A percentile compares a stretch with the other conserved stretches of the same genome.
Evolutionary conservation across 2,329 filamentous ascomycete species (phyloP).

Genomic region (Dendryphion nanum): DNA sequence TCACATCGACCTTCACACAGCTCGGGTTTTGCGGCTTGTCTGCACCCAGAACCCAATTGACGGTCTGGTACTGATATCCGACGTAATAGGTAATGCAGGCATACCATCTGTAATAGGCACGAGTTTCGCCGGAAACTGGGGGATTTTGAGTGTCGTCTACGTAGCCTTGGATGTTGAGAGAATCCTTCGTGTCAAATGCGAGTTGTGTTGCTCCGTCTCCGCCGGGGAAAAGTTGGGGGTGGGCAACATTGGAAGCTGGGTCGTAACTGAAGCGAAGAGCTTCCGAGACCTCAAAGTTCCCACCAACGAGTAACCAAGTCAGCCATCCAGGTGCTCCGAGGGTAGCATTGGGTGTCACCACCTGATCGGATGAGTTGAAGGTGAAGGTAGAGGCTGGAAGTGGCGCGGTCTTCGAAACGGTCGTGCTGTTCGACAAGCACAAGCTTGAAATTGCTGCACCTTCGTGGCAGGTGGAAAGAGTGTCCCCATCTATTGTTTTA

Average conservation of each 20-base stretch:
- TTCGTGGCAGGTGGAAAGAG: conserved; percentile 46
- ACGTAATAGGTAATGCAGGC: conserved; percentile 43
- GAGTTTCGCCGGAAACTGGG: conserved; percentile 13
- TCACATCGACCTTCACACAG: conserved; percentile 45
- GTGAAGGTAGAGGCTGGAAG: conserved; percentile 21
- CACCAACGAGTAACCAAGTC: conserved; percentile 43
- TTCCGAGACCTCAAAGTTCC: conserved; percentile 30
- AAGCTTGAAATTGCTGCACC: conserved; percentile 51
- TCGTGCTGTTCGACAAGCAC: conserved; percentile 33
- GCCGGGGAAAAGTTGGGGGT: conserved; percentile 42
- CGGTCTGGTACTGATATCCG: conserved; percentile 44
- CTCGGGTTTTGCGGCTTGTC: conserved; percentile 45
- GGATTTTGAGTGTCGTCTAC: conserved; percentile 41
- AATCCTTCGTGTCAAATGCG: conserved; percentile 41
- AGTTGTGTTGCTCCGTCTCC: conserved; percentile 25
- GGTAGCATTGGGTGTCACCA: conserved; percentile 13
- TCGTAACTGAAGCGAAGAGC: conserved; percentile 38
- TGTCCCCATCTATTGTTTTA: conserved; percentile 36
- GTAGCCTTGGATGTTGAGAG: conserved; percentile 41
- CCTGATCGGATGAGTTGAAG: conserved; percentile 34
- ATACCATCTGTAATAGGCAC: conserved; percentile 45
- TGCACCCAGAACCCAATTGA: conserved; percentile 45
- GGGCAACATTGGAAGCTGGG: conserved; percentile 41
- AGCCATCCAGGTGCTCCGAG: conserved; percentile 34
- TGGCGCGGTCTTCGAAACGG: conserved; percentile 16